Conservation (phyloP, 305 asterid genomes). For the Rubia peregrina region DNA sequence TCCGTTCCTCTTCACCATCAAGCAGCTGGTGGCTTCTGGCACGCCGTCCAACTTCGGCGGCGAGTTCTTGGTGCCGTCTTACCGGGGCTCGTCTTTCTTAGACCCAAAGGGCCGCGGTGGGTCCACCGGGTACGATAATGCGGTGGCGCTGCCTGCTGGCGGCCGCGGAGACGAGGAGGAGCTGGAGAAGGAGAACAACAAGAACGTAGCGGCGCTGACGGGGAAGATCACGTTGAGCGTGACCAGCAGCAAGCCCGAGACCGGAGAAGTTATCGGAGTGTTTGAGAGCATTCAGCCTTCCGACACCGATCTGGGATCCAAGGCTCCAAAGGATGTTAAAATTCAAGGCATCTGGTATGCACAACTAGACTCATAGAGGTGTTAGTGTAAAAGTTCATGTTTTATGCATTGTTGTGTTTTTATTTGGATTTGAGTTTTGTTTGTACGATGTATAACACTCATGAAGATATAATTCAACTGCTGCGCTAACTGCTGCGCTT, state of each 20-base stretch:
- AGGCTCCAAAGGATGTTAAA: conserved; percentile 89
- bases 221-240: conserved; percentile 87
- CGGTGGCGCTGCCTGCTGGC: conserved; percentile 95
- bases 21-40: conserved; percentile 87
- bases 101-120: conserved; percentile 99
- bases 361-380: conserved; percentile 60
- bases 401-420: conserved; percentile 15
- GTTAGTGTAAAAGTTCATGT: neutral
- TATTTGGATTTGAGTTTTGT: conserved; percentile 34
- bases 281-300: conserved; percentile 97
- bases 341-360: conserved; percentile 96
- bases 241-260: conserved; percentile 74
- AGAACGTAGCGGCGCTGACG: conserved; percentile 53
- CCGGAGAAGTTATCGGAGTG: conserved; percentile 90
- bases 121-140: conserved; percentile 91
- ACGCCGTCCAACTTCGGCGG: conserved; percentile 69
- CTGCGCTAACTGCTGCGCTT: conserved; percentile 20
- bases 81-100: conserved; percentile 92
- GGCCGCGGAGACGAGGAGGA: conserved; percentile 98
- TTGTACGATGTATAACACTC: neutral
- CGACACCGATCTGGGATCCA: conserved; percentile 91
- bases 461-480: conserved; percentile 15
- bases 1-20: conserved; percentile 88
- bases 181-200: conserved; percentile 72
- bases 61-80: conserved; percentile 79